phyloP scores from a whole-genome alignment of 306 rosid species.

The Begonia loranthoides region DNA sequence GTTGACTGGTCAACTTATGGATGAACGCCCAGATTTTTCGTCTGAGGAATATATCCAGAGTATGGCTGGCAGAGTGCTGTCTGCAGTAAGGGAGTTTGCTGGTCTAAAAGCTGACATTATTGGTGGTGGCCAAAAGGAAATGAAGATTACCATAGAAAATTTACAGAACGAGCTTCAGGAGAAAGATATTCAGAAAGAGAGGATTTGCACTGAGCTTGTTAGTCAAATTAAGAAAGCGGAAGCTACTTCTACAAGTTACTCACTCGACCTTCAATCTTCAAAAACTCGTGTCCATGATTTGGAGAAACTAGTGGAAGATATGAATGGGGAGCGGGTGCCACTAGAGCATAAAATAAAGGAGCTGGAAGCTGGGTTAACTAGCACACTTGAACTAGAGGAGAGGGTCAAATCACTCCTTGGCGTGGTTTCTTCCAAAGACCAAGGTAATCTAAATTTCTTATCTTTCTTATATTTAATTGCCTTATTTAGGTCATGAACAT shows the following conservation, averaged over 20 bases:
- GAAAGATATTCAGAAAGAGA: slow-evolving; percentile 80
- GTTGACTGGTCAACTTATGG: slow-evolving; percentile 12
- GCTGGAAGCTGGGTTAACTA: slow-evolving; percentile 35
- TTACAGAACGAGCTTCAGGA: slow-evolving; percentile 88
- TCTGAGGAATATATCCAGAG: slow-evolving; percentile 53
- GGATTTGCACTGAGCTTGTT: slow-evolving; percentile 71
- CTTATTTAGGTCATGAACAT: too few species aligned
- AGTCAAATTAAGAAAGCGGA: slow-evolving; percentile 79
- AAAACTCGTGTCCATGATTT: slow-evolving; percentile 35
- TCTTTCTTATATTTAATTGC: not conserved
- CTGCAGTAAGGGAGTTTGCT: slow-evolving; percentile 50
- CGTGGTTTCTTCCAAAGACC: slow-evolving; percentile 72
- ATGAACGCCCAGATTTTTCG: slow-evolving; percentile 6
- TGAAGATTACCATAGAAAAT: slow-evolving; percentile 50
- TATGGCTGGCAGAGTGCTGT: slow-evolving; percentile 46
- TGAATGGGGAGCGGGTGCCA: slow-evolving; percentile 36
- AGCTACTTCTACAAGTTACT: slow-evolving; percentile 44
- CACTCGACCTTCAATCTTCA: slow-evolving; percentile 57
- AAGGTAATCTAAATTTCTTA: slow-evolving; percentile 36
- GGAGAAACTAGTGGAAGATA: slow-evolving; percentile 39
- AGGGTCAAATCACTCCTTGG: slow-evolving; percentile 49
- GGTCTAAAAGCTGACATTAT: slow-evolving; percentile 43
- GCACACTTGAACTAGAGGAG: slow-evolving; percentile 47
- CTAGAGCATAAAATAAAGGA: slow-evolving; percentile 54
- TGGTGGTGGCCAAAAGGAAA: slow-evolving; percentile 52